phyloP scores from a whole-genome alignment of 345 rosid species.

The Populus euphratica region DNA sequence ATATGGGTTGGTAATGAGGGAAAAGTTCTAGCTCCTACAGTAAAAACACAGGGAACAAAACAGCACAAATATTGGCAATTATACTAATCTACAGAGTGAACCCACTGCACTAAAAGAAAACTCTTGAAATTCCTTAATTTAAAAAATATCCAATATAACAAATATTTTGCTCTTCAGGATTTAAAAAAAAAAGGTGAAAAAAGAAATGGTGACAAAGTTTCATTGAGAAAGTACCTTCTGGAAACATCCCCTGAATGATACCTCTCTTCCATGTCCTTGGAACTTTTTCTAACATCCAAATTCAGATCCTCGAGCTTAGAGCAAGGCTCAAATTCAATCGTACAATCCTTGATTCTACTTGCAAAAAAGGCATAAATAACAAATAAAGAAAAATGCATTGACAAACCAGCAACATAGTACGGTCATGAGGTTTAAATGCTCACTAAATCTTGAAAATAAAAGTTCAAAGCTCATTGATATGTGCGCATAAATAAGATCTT shows the following conservation, averaged over 20 bases:
- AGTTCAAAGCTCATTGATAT: neutral
- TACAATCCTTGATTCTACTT: slow-evolving; percentile 41
- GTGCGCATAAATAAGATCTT: slow-evolving; percentile 3
- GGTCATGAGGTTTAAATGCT: neutral
- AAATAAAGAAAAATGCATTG: neutral
- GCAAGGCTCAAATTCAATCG: slow-evolving; percentile 67
- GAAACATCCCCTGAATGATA: slow-evolving; percentile 23
- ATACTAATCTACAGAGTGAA: neutral
- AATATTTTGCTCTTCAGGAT: neutral
- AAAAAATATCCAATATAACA: neutral
- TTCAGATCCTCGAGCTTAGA: slow-evolving; percentile 68
- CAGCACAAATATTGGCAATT: neutral
- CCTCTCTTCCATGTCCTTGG: slow-evolving; percentile 32
- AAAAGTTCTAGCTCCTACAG: neutral
- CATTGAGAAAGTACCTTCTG: slow-evolving; percentile 36
- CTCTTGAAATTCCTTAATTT: neutral
- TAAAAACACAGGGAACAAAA: neutral
- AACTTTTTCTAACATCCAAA: slow-evolving; percentile 59
- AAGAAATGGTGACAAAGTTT: slow-evolving; percentile 1
- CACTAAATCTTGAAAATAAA: neutral
- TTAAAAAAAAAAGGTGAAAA: neutral
- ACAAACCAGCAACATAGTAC: neutral
- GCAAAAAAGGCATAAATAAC: slow-evolving; percentile 8
- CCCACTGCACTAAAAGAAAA: neutral
- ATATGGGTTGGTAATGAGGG: neutral